Percentiles rank a stretch among this genome's conserved stretches.
Evolutionary conservation across 2,329 filamentous ascomycete species (phyloP).

Genomic region (Orbilia blumenaviensis): DNA sequence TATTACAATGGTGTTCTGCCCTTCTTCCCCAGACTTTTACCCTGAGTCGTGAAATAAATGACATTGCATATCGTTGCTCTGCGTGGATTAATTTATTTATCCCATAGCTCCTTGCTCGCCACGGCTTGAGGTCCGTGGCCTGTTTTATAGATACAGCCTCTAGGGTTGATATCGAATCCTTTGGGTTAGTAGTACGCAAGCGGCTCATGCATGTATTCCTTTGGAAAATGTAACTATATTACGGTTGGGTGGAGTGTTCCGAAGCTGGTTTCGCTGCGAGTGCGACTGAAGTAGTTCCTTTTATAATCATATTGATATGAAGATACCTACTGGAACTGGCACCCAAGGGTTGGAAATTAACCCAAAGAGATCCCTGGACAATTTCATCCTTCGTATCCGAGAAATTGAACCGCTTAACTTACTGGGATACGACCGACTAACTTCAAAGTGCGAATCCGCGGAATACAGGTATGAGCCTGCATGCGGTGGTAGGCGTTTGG

Average conservation of each 20-base stretch:
- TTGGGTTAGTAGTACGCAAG: slow-evolving; percentile 32
- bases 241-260: slow-evolving; percentile 2
- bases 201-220: slow-evolving; percentile 40
- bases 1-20: neutral
- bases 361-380: neutral
- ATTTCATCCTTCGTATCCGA: neutral
- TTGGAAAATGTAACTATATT: slow-evolving; percentile 28
- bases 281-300: neutral
- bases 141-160: slow-evolving; percentile 26
- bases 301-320: neutral
- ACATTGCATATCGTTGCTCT: slow-evolving; percentile 7
- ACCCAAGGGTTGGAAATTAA: neutral
- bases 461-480: neutral
- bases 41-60: slow-evolving; percentile 26
- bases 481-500: neutral
- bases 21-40: slow-evolving; percentile 36
- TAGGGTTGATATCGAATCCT: slow-evolving; percentile 20
- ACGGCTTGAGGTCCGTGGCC: slow-evolving; percentile 11
- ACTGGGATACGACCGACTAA: neutral
- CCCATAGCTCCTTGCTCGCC: slow-evolving; percentile 7
- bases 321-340: neutral
- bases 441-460: neutral
- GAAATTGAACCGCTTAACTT: neutral
- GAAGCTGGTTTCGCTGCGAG: slow-evolving; percentile 6
- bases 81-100: slow-evolving; percentile 28